phyloP scores from a whole-genome alignment of 2,329 filamentous ascomycete genomes.

The Drechmeria coniospora region DNA sequence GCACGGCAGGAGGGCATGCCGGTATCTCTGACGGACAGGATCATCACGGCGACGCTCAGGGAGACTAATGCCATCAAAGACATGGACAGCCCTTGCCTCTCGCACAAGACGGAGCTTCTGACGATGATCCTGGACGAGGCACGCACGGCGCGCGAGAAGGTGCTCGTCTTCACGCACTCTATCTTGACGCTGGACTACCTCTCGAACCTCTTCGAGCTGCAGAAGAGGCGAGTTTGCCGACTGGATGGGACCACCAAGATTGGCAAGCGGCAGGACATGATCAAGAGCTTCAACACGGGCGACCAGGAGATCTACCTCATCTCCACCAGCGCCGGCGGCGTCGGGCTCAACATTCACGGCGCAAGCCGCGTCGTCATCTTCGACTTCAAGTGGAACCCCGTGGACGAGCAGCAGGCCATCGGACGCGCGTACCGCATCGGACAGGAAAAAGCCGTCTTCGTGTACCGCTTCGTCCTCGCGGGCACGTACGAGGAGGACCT shows the following conservation, averaged over 20 bases:
- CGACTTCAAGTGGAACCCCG: conserved; percentile 69
- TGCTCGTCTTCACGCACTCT: conserved; percentile 68
- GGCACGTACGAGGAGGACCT: conserved; percentile 68
- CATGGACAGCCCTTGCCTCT: conserved; percentile 34
- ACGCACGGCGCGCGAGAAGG: conserved; percentile 48
- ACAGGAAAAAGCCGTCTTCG: conserved; percentile 64
- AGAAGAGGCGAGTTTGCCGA: conserved; percentile 33
- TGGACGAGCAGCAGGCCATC: conserved; percentile 72
- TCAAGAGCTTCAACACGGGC: conserved; percentile 53
- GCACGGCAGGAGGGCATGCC: conserved; percentile 4
- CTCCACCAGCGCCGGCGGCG: conserved; percentile 67
- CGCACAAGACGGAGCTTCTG: conserved; percentile 55
- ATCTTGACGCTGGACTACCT: conserved; percentile 56
- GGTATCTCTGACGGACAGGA: conserved; percentile 9
- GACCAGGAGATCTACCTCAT: conserved; percentile 54
- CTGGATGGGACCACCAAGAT: conserved; percentile 54
- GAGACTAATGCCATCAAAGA: conserved; percentile 21
- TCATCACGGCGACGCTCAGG: conserved; percentile 15
- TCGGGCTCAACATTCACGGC: conserved; percentile 69
- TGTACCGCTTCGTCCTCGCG: conserved; percentile 66
- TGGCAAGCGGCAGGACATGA: conserved; percentile 40
- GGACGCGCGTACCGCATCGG: conserved; percentile 77
- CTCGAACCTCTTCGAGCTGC: conserved; percentile 34
- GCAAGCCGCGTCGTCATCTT: conserved; percentile 81
- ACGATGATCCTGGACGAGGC: conserved; percentile 54